phyloP scores from a whole-genome alignment of 768 basidiomycete genomes.

The Daedaleopsis sinensis region DNA sequence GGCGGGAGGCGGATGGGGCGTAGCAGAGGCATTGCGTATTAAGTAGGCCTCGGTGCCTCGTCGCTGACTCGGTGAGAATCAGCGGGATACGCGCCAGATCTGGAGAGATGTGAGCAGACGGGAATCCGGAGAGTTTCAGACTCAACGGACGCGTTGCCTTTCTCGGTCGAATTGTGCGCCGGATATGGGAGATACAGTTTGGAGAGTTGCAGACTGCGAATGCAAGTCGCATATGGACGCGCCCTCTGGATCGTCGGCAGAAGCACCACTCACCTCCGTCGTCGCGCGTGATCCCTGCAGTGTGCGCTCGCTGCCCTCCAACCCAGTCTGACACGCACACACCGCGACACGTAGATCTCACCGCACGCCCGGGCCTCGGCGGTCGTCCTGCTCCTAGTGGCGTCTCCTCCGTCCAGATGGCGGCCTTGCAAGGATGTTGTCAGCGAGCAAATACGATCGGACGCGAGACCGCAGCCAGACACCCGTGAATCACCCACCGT shows the following conservation, averaged over 20 bases:
- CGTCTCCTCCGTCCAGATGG: conserved; percentile 4
- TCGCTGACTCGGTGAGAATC: conserved; percentile 47
- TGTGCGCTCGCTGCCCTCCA: neutral
- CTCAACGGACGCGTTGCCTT: conserved; percentile 14
- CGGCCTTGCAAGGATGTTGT: conserved; percentile 10
- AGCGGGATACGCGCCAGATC: conserved; percentile 24
- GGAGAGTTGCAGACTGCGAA: conserved; percentile 15
- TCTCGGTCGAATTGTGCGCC: conserved; percentile 14
- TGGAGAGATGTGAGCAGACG: conserved; percentile 17
- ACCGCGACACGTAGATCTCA: neutral
- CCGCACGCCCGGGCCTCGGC: neutral
- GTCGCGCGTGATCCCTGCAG: conserved; percentile 17
- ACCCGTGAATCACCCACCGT: conserved; percentile 20
- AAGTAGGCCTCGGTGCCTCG: conserved; percentile 37
- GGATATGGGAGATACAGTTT: conserved; percentile 17
- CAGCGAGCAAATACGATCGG: conserved; percentile 22
- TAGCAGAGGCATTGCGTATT: conserved; percentile 24
- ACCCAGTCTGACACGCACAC: conserved; percentile 7
- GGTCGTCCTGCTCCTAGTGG: neutral
- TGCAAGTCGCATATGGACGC: conserved; percentile 15
- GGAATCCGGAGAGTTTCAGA: conserved; percentile 23
- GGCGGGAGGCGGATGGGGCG: conserved; percentile 39
- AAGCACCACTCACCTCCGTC: conserved; percentile 20
- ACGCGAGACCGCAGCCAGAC: conserved; percentile 9
- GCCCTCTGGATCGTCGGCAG: conserved; percentile 25